A percentile compares a stretch with the other conserved stretches of the same genome.
Conservation (phyloP, 768 basidiomycete species). For the Mycena crocata region DNA sequence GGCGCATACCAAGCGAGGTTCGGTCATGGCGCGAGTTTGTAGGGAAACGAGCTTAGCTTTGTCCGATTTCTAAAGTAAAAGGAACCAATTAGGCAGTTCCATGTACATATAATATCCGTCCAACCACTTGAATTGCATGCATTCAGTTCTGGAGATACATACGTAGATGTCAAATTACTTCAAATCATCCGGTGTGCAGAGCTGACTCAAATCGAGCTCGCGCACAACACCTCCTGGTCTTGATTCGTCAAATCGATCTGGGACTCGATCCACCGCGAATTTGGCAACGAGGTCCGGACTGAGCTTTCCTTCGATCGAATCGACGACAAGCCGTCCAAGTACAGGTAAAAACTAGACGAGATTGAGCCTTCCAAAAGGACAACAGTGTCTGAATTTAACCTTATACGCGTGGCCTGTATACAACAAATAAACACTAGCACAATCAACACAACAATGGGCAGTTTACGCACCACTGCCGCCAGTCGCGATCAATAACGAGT, state of each 20-base stretch:
- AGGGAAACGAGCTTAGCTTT: conserved; percentile 70
- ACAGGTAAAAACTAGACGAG: conserved; percentile 82
- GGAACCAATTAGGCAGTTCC: conserved; percentile 31
- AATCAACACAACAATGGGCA: background rate
- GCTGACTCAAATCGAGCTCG: conserved; percentile 58
- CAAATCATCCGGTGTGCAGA: conserved; percentile 64
- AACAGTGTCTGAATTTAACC: conserved; percentile 49
- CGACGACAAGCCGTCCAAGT: conserved; percentile 81
- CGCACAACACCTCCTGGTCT: conserved; percentile 42
- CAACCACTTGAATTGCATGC: conserved; percentile 3
- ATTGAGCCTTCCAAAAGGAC: background rate
- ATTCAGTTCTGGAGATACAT: background rate
- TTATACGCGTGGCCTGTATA: conserved; percentile 79
- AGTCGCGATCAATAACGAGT: conserved; percentile 81
- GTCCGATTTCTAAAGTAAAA: conserved; percentile 36
- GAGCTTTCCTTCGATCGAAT: conserved; percentile 75
- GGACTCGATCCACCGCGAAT: conserved; percentile 72
- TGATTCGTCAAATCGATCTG: conserved; percentile 45
- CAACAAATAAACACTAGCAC: background rate
- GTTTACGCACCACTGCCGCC: conserved; percentile 69
- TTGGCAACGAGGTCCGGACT: conserved; percentile 61
- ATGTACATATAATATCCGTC: conserved; percentile 24
- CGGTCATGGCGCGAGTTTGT: conserved; percentile 93
- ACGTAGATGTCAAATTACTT: conserved; percentile 16
- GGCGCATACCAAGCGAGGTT: conserved; percentile 91